Evolutionary conservation across 2,329 filamentous ascomycete species (phyloP).

Genomic region (Paramyrothecium sp.): DNA sequence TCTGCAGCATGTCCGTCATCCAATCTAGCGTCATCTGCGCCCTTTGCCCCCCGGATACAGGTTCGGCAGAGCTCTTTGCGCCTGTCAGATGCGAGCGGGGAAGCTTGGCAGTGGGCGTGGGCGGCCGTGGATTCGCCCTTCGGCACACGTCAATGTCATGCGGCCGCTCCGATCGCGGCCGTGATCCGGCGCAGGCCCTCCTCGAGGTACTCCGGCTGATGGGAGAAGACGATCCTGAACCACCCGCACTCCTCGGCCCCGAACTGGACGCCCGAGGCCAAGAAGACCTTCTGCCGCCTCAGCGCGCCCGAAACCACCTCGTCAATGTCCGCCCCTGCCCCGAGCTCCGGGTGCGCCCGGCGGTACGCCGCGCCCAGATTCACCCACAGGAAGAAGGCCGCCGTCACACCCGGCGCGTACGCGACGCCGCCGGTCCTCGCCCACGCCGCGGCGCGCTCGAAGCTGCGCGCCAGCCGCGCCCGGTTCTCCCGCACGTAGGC

Average conservation of each 20-base stretch:
- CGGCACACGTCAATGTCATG: no score
- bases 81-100: no score
- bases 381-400: constrained; percentile 55
- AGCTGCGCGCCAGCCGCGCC: constrained; percentile 33
- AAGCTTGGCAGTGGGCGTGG: no score
- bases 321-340: constrained; percentile 18
- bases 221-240: constrained; percentile 38
- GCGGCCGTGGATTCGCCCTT: no score
- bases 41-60: no score
- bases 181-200: constrained; percentile 18
- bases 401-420: constrained; percentile 46
- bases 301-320: constrained; percentile 23
- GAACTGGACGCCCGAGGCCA: constrained; percentile 33
- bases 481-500: constrained; percentile 43
- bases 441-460: constrained; percentile 33
- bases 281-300: constrained; percentile 28
- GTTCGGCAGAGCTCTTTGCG: no score
- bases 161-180: neutral
- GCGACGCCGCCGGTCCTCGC: constrained; percentile 38
- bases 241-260: constrained; percentile 35
- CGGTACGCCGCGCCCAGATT: constrained; percentile 36
- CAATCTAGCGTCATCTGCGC: no score
- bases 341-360: constrained; percentile 7
- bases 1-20: no score
- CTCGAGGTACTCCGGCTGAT: constrained; percentile 25